phyloP scores from a whole-genome alignment of 1,284 basidiomycete genomes.

The Trichosporon inkin region DNA sequence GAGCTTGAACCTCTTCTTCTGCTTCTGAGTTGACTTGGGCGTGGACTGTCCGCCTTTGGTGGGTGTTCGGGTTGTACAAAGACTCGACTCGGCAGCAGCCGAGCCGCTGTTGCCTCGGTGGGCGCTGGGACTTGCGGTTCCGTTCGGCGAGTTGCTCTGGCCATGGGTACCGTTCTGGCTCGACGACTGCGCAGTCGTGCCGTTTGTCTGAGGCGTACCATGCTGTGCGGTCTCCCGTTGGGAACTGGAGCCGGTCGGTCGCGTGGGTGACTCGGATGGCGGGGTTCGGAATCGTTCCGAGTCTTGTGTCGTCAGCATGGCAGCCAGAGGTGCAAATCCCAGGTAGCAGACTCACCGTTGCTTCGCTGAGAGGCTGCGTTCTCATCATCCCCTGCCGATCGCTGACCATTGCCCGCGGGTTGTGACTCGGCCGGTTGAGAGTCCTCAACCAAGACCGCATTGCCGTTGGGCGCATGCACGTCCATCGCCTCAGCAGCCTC shows the following conservation, averaged over 20 bases:
- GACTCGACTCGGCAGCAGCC: neutral
- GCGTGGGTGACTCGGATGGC: neutral
- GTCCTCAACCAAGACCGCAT: neutral
- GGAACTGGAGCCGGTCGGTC: neutral
- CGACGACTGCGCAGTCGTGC: neutral
- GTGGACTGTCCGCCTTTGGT: neutral
- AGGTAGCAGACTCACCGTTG: neutral
- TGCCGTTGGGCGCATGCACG: neutral
- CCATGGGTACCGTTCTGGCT: neutral
- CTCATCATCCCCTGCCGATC: too few species aligned
- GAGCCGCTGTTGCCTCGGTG: neutral
- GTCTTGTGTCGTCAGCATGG: neutral
- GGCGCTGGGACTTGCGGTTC: neutral
- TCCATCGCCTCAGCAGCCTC: neutral
- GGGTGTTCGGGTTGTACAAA: neutral
- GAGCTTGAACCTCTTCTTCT: neutral
- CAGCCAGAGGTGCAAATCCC: neutral
- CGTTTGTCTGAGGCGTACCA: neutral
- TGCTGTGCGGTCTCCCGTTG: neutral
- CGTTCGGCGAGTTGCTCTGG: too few species aligned
- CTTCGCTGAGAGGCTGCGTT: too few species aligned
- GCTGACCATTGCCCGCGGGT: neutral
- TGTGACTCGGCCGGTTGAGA: neutral
- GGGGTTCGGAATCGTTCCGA: neutral
- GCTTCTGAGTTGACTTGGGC: neutral